Conservation (phyloP, 2,329 filamentous ascomycete species). For the Canariomyces notabilis region DNA sequence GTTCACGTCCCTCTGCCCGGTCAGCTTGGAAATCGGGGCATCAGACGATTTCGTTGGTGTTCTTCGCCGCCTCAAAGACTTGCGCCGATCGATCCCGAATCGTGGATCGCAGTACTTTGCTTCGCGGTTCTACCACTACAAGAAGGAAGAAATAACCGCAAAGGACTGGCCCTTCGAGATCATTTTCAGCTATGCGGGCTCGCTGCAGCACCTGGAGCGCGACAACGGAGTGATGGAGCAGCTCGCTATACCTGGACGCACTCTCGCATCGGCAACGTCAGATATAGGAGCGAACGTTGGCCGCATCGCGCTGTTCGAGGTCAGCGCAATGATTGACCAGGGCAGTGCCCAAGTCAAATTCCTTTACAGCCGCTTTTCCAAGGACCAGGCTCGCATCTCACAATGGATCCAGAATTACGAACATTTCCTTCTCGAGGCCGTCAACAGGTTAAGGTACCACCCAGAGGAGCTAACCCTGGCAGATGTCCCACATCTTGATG, state of each 20-base stretch:
- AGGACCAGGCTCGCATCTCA: constrained; percentile 39
- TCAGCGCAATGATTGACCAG: constrained; percentile 43
- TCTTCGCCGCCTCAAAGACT: constrained; percentile 50
- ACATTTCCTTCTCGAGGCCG: constrained; percentile 40
- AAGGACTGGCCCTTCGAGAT: constrained; percentile 51
- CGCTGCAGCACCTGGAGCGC: constrained; percentile 43
- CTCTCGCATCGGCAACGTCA: constrained; percentile 35
- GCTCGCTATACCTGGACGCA: constrained; percentile 37
- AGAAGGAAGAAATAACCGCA: constrained; percentile 28
- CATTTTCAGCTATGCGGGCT: constrained; percentile 52
- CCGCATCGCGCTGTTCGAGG: constrained; percentile 47
- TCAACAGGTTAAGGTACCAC: constrained; percentile 37
- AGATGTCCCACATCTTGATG: constrained; percentile 44
- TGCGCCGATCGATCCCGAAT: constrained; percentile 39
- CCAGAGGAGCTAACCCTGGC: constrained; percentile 46
- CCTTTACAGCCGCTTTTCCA: constrained; percentile 39
- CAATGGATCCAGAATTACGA: constrained; percentile 46
- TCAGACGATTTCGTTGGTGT: constrained; percentile 47
- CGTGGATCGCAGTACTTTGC: constrained; percentile 48
- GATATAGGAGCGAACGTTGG: constrained; percentile 43
- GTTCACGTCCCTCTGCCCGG: constrained; percentile 54
- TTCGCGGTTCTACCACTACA: constrained; percentile 36
- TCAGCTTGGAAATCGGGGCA: constrained; percentile 40
- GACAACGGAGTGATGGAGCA: constrained; percentile 47
- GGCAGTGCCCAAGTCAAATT: constrained; percentile 43